Evolutionary conservation across 345 rosid species (phyloP), one percentile per base, ranked within the genome.

Genomic region (Aquilaria yunnanensis): DNA sequence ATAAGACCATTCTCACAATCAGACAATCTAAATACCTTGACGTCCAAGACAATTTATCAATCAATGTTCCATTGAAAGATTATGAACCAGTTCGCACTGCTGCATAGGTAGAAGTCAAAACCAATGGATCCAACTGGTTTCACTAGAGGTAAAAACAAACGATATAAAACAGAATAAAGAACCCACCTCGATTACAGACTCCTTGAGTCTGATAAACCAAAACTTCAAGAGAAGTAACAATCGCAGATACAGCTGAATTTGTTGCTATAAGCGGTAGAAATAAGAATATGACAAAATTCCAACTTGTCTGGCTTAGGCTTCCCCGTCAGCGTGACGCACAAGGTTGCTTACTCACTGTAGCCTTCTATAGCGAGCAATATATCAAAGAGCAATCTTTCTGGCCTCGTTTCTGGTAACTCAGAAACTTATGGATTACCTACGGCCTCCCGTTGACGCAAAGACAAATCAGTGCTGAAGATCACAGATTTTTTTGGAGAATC

Each of bases 151-250:
- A 46, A 49, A 13, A 68, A 60, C 33, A 65, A 66, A 10, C 14
- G 4, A 32, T 37, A 60, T 34, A 58, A 62, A 57, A 66, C 60
- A 66, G 54, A 49, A 66, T 47, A 37, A 37, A 62, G 32, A n/a
- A 67, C 34, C 57, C 75, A 86, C 80, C 87, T 75, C 32, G 65
- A 69, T 56, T 49, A 66, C 54, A 57, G 58, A 67, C 32, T 47
- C 32, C 64, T 52, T 14, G n/a, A 54, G 67, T 60, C 67, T 65
- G 68, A 80, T 52, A 34, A 65, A 47, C 68, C 71, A 73, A 61
- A 66, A 77, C 79, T 77, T 61, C 29, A 66, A 82, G 57, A 43
- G 63, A 69, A 80, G 72, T 72, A 70, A 56, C 75, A 54, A 52
- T 70, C 47, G 56, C 33, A 70, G 8, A 30, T 43, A 37, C 47